Base-by-base conservation (phyloP, 352 stramenopile genomes). In the Paralagenidium karlingii region DNA sequence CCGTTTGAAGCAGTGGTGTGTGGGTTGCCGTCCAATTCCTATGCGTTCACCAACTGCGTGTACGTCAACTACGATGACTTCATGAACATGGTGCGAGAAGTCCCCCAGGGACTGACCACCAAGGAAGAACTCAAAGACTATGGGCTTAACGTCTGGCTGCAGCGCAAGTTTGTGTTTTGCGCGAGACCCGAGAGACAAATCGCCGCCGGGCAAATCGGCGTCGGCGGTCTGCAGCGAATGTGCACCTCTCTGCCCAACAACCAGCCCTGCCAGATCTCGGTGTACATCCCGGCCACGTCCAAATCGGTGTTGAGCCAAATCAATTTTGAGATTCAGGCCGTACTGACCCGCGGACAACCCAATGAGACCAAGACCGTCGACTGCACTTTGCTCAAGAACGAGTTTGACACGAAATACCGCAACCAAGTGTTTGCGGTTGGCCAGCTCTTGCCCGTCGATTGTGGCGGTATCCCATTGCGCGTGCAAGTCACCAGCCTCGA, bases 41-140 rank as follows among this genome's bases (percentile, higher is more conserved):
- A 83, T 12, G 77, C 71, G 40, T 86, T 82, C 55, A 86, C 71
- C 40, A 91, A 91, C 62, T 68, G 70, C 52, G 53, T 91, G 12
- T 91, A 89, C 40, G 56, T 87, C 24, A 60, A 81, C 49, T 39
- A 65, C 29, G 67, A 88, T 16, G 74, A 87, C 46, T 88, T 90
- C 47, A 62, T 75, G 45, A 49, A 57, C 34, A 59, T 90, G 34
- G 66, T 86, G 30, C 60, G 60, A 28, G 51, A 75, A 45, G 78
- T 62, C 33, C 77, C 77, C 11, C 50, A 58, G 4, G 68, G 77
- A 6, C 43, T 84, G 40, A 63, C 64, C n/a, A 62, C 56, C 13
- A 80, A 81, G 40, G 77, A 90, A 24, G 60, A 86, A 24, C 48
- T 90, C 24, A 62, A 67, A 15, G 77, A 73, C 13, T 63, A 71